Base-by-base conservation (phyloP, 805 yeast genomes). In the Kazachstania taianensis region DNA sequence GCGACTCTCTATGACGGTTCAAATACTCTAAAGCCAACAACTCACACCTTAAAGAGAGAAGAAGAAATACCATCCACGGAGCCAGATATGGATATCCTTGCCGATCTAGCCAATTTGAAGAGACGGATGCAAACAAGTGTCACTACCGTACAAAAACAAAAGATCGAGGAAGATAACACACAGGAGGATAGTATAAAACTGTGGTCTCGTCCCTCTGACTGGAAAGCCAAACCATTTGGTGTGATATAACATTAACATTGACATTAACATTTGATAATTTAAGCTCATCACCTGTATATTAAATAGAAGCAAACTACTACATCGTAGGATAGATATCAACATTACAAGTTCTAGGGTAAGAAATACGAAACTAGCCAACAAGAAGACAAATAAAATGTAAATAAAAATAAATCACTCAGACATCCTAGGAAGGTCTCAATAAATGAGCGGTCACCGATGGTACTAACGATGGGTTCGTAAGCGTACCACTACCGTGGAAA, bases 401-500 rank as follows among this genome's bases (percentile, higher is more conserved):
- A 40, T 33, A 35, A 36, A 27, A 22, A 35, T 31, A 37, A 35
- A 50, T 35, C 55, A 50, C 75, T 81, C 92, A 80, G 92, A 81
- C 92, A 80, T 81, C 87, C 92, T 77, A 75, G 87, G 89, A 81
- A 80, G 89, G 83, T 69, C 72, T 57, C 62, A 42, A 27, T 40
- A 35, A 41, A 54, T 58, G 69, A 69, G 84, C 92, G 89, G 87
- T 79, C 87, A 81, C 86, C 66, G 85, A 63, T 70, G 75, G 79
- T 46, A 56, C 59, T 54, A 53, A 73, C 70, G 78, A 69, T 80
- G 81, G 87, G 87, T 78, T 80, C 85, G 62, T 63, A 65, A 65
- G 64, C 71, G 86, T 77, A 75, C 69, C 75, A 63, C 82, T 81
- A 79, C 87, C 92, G 92, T 74, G 89, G 87, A 81, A 80, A 81